Conservation (phyloP, 768 basidiomycete species). For the Obba rivulosa region DNA sequence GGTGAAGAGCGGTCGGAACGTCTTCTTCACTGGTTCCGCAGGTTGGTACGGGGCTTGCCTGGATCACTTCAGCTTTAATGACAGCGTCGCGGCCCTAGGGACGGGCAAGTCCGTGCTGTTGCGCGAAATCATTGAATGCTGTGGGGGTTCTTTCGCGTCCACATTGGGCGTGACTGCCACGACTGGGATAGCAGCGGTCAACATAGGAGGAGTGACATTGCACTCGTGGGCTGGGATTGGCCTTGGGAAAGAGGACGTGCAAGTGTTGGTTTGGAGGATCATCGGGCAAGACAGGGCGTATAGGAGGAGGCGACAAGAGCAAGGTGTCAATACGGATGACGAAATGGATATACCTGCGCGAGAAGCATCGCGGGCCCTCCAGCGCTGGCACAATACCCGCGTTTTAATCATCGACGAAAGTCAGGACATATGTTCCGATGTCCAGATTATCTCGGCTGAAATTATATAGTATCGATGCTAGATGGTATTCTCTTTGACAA, state of each 20-base stretch:
- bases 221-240: slow-evolving; percentile 80
- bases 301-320: no score
- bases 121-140: slow-evolving; percentile 58
- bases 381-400: slow-evolving; percentile 1
- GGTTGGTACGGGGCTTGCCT: slow-evolving; percentile 35
- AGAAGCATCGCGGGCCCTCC: slow-evolving; percentile 46
- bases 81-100: slow-evolving; percentile 36
- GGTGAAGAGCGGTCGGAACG: slow-evolving; percentile 55
- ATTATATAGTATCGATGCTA: slow-evolving; percentile 74
- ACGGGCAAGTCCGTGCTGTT: slow-evolving; percentile 84
- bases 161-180: slow-evolving; percentile 74
- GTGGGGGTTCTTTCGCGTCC: slow-evolving; percentile 28
- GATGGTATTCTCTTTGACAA: slow-evolving; percentile 78
- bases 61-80: background rate
- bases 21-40: slow-evolving; percentile 87
- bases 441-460: slow-evolving; percentile 7
- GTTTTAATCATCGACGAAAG: background rate
- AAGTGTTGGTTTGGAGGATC: slow-evolving; percentile 51
- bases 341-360: slow-evolving; percentile 65
- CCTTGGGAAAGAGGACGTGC: slow-evolving; percentile 54
- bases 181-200: slow-evolving; percentile 74
- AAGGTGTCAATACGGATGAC: no score
- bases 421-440: background rate
- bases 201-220: slow-evolving; percentile 70
- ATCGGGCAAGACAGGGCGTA: slow-evolving; percentile 26